Conservation (phyloP, 306 rosid species). For the Cucurbita moschata region DNA sequence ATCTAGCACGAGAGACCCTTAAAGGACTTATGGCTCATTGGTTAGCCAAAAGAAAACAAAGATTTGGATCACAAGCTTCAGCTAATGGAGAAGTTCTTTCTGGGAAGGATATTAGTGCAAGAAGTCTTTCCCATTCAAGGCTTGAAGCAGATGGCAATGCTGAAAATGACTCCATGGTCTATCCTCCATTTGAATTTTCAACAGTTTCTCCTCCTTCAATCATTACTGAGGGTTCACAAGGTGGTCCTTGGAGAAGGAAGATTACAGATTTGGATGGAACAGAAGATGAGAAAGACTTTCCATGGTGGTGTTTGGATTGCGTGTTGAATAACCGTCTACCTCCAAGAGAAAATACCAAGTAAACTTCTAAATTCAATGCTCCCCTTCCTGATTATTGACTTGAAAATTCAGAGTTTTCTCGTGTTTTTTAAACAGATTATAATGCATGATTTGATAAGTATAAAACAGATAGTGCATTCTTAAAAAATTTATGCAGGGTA, state of each 20-base stretch:
- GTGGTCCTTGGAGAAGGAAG: conserved; percentile 96
- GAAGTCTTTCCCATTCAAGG: conserved; percentile 67
- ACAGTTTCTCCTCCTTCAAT: conserved; percentile 71
- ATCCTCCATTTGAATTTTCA: conserved; percentile 94
- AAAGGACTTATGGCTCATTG: conserved; percentile 92
- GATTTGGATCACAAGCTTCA: conserved; percentile 49
- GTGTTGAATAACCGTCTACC: conserved; percentile 76
- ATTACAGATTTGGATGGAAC: conserved; percentile 82
- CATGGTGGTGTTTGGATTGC: conserved; percentile 94
- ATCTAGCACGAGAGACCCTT: conserved; percentile 90
- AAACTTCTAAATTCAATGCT: conserved; percentile 17
- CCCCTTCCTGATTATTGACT: background rate
- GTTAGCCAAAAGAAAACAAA: conserved; percentile 69
- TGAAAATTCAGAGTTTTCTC: background rate
- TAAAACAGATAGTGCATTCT: background rate
- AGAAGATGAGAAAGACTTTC: conserved; percentile 91
- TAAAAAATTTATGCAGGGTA: background rate
- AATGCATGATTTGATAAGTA: background rate
- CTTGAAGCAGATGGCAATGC: conserved; percentile 57
- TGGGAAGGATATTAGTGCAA: conserved; percentile 62
- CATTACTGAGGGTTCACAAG: conserved; percentile 84
- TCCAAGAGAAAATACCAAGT: conserved; percentile 93
- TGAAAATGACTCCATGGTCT: conserved; percentile 74
- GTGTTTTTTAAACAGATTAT: background rate
- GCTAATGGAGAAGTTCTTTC: conserved; percentile 70